These are phyloP conservation scores for Colletotrichum lentis DNA, from an alignment of 2,329 filamentous ascomycete genomes.

Conservation along the genomic window DNA sequence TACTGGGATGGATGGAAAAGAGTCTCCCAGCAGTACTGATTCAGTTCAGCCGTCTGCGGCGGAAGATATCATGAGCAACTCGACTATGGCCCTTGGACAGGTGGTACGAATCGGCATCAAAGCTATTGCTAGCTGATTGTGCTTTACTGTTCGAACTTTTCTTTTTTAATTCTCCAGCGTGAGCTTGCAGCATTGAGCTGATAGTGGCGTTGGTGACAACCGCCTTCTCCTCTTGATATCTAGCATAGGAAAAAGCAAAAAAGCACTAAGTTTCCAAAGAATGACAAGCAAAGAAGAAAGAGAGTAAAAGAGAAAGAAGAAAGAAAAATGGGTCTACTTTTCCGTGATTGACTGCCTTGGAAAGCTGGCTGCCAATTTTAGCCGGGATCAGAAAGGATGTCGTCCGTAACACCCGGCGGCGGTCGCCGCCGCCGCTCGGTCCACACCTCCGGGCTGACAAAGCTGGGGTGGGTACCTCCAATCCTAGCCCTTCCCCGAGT, in stretches of 20 bases:
- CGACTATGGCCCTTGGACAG: neutral
- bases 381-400: neutral
- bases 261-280: constrained; percentile 15
- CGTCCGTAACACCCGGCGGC: constrained; percentile 15
- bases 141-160: neutral
- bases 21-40: constrained; percentile 1
- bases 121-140: neutral
- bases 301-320: no score
- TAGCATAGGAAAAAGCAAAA: constrained; percentile 23
- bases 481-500: neutral
- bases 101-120: neutral
- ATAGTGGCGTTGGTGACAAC: constrained; percentile 3
- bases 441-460: constrained; percentile 23
- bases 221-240: neutral
- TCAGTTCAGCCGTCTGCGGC: constrained; percentile 19
- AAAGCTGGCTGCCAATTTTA: neutral
- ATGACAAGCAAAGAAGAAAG: no score
- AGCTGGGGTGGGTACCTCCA: neutral
- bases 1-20: constrained; percentile 2
- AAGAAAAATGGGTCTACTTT: no score
- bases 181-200: neutral
- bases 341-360: neutral
- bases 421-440: constrained; percentile 10
- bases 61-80: constrained; percentile 25
- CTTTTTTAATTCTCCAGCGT: neutral